These are phyloP conservation scores for Oryza rufipogon DNA, from an alignment of 176 grass and related monocot genomes.

Conservation along the genomic window DNA sequence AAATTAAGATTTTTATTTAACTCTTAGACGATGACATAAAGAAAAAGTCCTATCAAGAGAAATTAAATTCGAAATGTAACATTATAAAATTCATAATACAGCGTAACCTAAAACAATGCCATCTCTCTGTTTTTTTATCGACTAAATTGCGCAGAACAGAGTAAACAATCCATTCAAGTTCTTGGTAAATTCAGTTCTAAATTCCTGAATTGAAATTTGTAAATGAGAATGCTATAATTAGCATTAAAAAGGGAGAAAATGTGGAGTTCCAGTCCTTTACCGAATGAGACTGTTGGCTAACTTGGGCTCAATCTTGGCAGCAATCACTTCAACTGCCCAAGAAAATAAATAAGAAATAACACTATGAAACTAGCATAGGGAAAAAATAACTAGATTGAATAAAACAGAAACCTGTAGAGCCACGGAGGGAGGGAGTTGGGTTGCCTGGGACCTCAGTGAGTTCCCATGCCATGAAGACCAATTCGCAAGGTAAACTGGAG, in stretches of 20 bases:
- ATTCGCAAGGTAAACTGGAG: background rate
- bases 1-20: background rate
- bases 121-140: background rate
- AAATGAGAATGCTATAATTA: background rate
- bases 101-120: background rate
- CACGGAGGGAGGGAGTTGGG: background rate
- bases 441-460: constrained; percentile 38
- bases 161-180: background rate
- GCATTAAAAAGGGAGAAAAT: background rate
- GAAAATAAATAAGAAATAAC: background rate
- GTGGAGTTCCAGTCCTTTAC: constrained; percentile 17
- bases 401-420: constrained; percentile 40
- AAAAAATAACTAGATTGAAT: background rate
- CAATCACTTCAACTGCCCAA: constrained; percentile 49
- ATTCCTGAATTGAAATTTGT: background rate
- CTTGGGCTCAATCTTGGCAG: constrained; percentile 46
- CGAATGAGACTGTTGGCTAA: constrained; percentile 48
- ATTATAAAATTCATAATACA: background rate
- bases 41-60: constrained; percentile 1
- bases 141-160: background rate
- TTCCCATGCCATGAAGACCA: constrained; percentile 36
- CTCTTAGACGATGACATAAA: background rate
- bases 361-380: background rate
- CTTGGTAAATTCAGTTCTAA: background rate
- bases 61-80: background rate